Conservation (phyloP, 108 stramenopile species). For the Skeletonema potamos region DNA sequence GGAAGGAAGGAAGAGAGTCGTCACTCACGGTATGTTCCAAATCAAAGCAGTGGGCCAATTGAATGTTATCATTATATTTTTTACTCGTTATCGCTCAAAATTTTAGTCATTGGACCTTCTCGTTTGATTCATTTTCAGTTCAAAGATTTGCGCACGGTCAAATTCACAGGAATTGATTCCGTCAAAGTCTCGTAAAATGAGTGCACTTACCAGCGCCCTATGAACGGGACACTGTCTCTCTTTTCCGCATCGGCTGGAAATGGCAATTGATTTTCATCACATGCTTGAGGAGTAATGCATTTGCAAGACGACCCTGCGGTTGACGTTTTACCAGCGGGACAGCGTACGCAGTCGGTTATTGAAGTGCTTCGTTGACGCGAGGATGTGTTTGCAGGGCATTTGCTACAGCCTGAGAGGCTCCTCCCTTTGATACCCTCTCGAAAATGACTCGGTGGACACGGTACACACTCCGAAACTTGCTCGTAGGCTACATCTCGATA, state of each 20-base stretch:
- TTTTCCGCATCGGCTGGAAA: slow-evolving; percentile 55
- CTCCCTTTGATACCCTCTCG: slow-evolving; percentile 48
- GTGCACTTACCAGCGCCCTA: slow-evolving; percentile 17
- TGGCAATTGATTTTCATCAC: slow-evolving; percentile 28
- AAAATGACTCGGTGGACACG: slow-evolving; percentile 55
- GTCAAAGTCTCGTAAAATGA: not conserved
- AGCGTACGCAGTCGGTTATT: slow-evolving; percentile 36
- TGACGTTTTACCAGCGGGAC: slow-evolving; percentile 49
- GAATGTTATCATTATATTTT: not conserved
- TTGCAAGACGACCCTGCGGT: slow-evolving; percentile 26
- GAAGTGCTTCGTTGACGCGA: slow-evolving; percentile 16
- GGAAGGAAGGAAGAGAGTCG: slow-evolving; percentile 37
- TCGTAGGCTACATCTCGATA: slow-evolving; percentile 59
- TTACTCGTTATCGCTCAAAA: too few relatives aligned
- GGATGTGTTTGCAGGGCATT: slow-evolving; percentile 55
- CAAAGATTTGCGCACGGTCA: slow-evolving; percentile 24
- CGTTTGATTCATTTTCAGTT: not conserved
- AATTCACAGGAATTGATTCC: slow-evolving; percentile 20
- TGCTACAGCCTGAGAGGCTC: slow-evolving; percentile 39
- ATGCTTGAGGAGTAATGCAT: slow-evolving; percentile 48
- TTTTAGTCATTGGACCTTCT: too few relatives aligned
- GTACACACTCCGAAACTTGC: slow-evolving; percentile 39
- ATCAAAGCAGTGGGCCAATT: too few relatives aligned
- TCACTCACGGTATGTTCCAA: slow-evolving; percentile 4
- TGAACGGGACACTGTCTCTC: slow-evolving; percentile 28